A percentile compares a stretch with the other conserved stretches of the same genome.
Conservation (phyloP, 176 grass and related monocot genomes). For the Puccinellia tenuiflora region DNA sequence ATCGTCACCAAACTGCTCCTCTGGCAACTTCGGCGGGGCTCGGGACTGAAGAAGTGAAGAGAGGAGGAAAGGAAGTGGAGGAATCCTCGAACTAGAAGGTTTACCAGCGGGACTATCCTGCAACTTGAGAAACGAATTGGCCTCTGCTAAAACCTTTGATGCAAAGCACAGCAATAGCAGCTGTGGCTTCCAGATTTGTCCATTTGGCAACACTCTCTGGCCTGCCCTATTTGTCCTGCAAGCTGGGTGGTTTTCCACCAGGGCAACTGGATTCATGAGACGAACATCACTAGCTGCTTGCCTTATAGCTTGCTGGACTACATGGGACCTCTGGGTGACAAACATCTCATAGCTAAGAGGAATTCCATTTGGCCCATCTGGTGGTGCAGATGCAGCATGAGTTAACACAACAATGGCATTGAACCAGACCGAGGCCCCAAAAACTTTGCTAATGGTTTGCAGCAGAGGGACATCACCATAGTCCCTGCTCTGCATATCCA, state of each 20-base stretch:
- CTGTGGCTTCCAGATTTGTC: constrained; percentile 93
- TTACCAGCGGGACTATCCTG: constrained; percentile 60
- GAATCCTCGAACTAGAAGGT: constrained; percentile 45
- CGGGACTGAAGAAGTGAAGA: constrained; percentile 90
- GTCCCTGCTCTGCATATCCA: constrained; percentile 89
- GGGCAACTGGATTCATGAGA: constrained; percentile 89
- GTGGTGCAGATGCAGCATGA: constrained; percentile 93
- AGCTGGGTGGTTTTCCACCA: constrained; percentile 86
- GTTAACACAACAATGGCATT: constrained; percentile 92
- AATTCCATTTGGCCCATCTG: constrained; percentile 76
- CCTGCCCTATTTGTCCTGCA: constrained; percentile 90
- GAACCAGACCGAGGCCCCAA: constrained; percentile 79
- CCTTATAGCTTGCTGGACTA: constrained; percentile 94
- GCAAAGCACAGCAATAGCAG: constrained; percentile 86
- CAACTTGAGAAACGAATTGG: constrained; percentile 82
- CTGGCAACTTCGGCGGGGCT: constrained; percentile 61
- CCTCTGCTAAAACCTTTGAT: constrained; percentile 88
- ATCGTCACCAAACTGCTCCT: constrained; percentile 68
- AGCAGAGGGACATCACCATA: constrained; percentile 70
- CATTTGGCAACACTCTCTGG: constrained; percentile 89
- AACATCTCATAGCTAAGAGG: constrained; percentile 98
- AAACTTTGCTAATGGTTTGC: constrained; percentile 69
- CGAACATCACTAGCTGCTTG: constrained; percentile 82
- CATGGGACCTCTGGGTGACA: constrained; percentile 84
- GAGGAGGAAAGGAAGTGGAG: constrained; percentile 81